Evolutionary conservation across 495 filamentous ascomycete genomes (phyloP), one percentile per base, ranked within the genome.

Genomic region (Rhypophila decipiens): DNA sequence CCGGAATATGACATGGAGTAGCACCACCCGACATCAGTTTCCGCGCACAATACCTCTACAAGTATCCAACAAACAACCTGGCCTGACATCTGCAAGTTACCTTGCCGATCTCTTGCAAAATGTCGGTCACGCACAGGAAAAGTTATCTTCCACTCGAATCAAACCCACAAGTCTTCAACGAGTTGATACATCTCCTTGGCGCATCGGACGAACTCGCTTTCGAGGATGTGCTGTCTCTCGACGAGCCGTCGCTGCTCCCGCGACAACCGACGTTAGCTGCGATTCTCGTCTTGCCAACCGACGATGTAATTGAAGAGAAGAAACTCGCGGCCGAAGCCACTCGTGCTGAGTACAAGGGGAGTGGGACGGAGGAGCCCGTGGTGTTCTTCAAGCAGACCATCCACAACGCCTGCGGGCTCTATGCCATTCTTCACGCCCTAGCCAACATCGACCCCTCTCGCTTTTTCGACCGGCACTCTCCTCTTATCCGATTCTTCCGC

Each of bases 361-460:
- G 57, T 15, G 70, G 42, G 44, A 55, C 24, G 3, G 57, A 55
- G 10, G 65, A 73, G 38, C 52, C 56, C 9, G 56, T 69, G 0
- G 73, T 87, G 29, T 90, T 85, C 85, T 90, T 86, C 63, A 84
- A 85, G 53, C 86, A 93, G 53, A 90, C 86, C 0, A 90, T 93
- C 55, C 70, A 79, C 31, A 83, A 90, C 62, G 80, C 85, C 4
- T 90, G 87, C 62, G 87, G 87, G 1, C 69, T 86, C 35, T 87
- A 90, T 58, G 86, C 79, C 0, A 70, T 90, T 7, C 63, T 90
- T 17, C 87, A 90, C 66, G 77, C 80, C 24, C 72, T 89, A 8
- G 65, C 70, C 29, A 90, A 90, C 50, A n/a, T n/a, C n/a, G n/a
- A n/a, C n/a, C n/a, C n/a, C n/a, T n/a, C n/a, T n/a, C n/a, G n/a